Base-by-base conservation (phyloP, 176 grass and related monocot genomes). In the Carex littledalei region DNA sequence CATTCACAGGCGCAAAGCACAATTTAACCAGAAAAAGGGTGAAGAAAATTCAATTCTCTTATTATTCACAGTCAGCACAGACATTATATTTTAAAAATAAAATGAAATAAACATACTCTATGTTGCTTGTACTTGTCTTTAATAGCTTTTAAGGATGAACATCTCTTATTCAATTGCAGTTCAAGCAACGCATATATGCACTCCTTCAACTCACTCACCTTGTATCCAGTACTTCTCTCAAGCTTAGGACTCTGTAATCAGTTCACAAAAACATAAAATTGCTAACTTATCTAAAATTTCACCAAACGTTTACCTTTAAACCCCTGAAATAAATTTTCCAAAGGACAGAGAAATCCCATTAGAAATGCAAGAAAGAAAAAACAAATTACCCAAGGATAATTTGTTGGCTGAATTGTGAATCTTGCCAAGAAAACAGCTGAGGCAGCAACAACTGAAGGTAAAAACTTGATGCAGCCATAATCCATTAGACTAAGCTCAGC, bases 81-180 rank as follows among this genome's bases (percentile, higher is more conserved):
- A 59, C 57, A 17, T 18, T 4, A 59, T 75, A 75, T 75, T 18
- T 50, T 49, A 47, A 37, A 49, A 45, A 35, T 49, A 47, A 37
- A 37, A 79, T 32, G 45, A 86, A 57, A 5, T 9, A 84, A 57
- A 78, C 64, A 52, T 88, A 97, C 94, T 84, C 74, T 94, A 60
- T 92, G 92, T 26, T 91, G 86, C 89, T 90, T 97, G 87, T 94
- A 97, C 80, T 97, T 97, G 6, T 94, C 92, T 31, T 87, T 88
- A 81, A 94, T 84, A 52, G 92, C 92, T 0, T 13, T 67, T 45
- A 91, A 71, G 4, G 50, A 80, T 21, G 87, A 62, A n/a, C 81
- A 81, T 80, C 83, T 97, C 52, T 68, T 91, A 20, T 75, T 29
- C 29, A 0, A 29, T 29, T 29, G 29, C 29, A 29, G 29, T 29